These are phyloP conservation scores for Pseudonitzschia pungens DNA, from an alignment of 108 stramenopile genomes.

Conservation along the genomic window DNA sequence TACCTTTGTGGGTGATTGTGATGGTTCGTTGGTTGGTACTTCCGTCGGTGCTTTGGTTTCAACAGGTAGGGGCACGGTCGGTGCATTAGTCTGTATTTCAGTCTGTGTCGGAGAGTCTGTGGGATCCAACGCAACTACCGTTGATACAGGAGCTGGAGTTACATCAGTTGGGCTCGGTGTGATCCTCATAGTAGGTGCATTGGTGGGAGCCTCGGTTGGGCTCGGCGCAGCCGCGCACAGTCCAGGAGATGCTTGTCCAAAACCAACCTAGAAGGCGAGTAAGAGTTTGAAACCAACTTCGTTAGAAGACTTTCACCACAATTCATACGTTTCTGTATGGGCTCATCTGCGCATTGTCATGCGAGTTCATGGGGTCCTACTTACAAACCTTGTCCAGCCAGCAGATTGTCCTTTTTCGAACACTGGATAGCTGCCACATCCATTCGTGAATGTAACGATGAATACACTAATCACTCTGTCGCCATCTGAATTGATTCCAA, in stretches of 20 bases:
- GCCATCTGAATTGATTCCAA: slow-evolving; percentile 26
- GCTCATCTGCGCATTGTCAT: background rate
- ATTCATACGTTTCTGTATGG: too few species aligned
- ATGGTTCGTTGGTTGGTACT: background rate
- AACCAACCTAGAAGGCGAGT: slow-evolving; percentile 11
- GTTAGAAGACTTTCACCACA: too few species aligned
- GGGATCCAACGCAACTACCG: background rate
- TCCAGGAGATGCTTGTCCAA: slow-evolving; percentile 15
- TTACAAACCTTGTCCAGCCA: slow-evolving; percentile 44
- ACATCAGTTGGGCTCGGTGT: slow-evolving; percentile 3
- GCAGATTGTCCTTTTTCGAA: slow-evolving; percentile 25
- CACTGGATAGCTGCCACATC: slow-evolving; percentile 31
- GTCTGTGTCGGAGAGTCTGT: background rate
- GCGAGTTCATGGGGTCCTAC: background rate
- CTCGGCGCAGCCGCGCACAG: slow-evolving; percentile 17
- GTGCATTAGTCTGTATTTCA: background rate
- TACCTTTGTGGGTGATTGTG: too few species aligned
- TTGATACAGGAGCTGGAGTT: too few species aligned
- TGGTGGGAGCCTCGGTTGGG: background rate
- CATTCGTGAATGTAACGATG: slow-evolving; percentile 35
- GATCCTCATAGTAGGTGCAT: background rate
- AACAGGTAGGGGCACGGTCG: background rate
- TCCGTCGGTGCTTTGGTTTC: background rate
- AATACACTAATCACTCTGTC: slow-evolving; percentile 28
- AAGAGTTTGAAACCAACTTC: background rate